Conservation (phyloP, 768 basidiomycete species). For the Auricularia heimuer region DNA sequence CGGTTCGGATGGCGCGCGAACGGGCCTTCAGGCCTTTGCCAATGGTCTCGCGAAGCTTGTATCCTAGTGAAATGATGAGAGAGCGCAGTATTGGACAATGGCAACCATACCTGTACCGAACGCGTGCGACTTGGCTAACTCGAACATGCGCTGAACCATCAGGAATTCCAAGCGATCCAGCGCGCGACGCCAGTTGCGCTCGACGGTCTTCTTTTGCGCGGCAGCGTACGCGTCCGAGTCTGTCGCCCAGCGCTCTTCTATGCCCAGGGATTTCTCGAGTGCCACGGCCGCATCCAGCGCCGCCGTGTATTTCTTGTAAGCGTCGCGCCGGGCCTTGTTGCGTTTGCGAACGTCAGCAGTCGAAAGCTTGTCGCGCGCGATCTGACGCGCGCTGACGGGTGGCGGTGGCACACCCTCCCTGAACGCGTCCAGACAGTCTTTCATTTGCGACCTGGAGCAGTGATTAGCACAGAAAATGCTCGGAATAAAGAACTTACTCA, state of each 20-base stretch:
- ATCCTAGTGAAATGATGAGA: background rate
- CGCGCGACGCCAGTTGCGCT: background rate
- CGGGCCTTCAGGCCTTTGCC: background rate
- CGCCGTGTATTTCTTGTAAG: background rate
- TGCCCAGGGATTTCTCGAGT: background rate
- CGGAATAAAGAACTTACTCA: background rate
- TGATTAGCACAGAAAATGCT: background rate
- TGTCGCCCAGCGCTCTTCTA: background rate
- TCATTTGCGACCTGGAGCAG: background rate
- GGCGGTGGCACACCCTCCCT: background rate
- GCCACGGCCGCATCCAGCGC: background rate
- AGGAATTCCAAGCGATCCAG: background rate
- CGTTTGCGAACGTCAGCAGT: background rate
- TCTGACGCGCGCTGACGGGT: background rate
- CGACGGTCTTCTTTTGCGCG: background rate
- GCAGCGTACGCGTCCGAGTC: background rate
- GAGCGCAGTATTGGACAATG: background rate
- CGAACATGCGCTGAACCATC: background rate
- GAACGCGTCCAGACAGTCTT: background rate
- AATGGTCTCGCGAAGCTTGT: constrained; percentile 2
- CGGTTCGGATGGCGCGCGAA: constrained; percentile 16
- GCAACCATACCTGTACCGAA: background rate
- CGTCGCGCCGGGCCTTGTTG: background rate
- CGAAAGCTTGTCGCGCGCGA: background rate
- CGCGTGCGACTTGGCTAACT: background rate